These are phyloP conservation scores for Saccharomycopsis sp. DNA, from an alignment of 805 yeast genomes.

Conservation along the genomic window DNA sequence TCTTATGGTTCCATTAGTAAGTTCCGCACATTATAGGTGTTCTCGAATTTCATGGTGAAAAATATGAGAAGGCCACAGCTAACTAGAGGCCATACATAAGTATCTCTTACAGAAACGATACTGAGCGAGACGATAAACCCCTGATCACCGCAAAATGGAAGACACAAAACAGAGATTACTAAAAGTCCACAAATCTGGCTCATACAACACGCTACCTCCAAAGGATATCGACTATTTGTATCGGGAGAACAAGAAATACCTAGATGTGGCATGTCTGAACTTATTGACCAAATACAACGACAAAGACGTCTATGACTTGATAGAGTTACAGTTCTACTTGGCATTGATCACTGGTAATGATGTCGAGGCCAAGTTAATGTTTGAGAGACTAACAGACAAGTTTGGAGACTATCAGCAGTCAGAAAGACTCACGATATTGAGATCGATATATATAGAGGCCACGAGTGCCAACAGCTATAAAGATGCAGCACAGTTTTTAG, in stretches of 20 bases:
- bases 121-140: too few species aligned
- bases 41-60: too few species aligned
- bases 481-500: constrained; percentile 34
- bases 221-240: background rate
- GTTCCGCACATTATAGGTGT: too few species aligned
- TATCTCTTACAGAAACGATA: too few species aligned
- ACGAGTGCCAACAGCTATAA: constrained; percentile 32
- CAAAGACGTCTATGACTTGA: constrained; percentile 45
- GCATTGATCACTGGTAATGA: constrained; percentile 58
- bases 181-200: background rate
- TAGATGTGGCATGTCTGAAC: constrained; percentile 1
- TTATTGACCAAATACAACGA: constrained; percentile 21
- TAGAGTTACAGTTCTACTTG: constrained; percentile 68
- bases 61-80: too few species aligned
- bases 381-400: constrained; percentile 61
- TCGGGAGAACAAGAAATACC: background rate
- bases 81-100: too few species aligned
- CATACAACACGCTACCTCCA: constrained; percentile 1
- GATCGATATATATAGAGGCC: constrained; percentile 52
- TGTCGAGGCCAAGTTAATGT: constrained; percentile 58
- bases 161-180: background rate
- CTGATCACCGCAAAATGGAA: constrained; percentile 1
- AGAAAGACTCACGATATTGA: constrained; percentile 50
- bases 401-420: constrained; percentile 48
- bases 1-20: too few species aligned